Evolutionary conservation across 345 rosid species (phyloP).

Genomic region (Pistacia atlantica): DNA sequence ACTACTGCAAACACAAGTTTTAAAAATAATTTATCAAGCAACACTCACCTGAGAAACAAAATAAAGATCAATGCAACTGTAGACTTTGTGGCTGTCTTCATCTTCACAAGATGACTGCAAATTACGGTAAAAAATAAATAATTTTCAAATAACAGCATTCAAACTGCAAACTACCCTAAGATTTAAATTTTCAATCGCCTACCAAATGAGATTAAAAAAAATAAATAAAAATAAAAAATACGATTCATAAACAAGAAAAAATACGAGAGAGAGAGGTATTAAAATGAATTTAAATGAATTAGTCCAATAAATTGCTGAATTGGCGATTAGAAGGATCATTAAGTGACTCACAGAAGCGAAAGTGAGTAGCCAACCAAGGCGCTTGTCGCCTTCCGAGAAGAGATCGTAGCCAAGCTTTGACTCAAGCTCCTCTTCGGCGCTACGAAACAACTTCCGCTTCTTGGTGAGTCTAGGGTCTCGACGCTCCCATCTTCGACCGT

Average conservation of each 20-base stretch:
- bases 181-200: not conserved
- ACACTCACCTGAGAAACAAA: slow-evolving; percentile 83
- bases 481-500: slow-evolving; percentile 53
- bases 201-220: not conserved
- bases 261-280: too few species aligned
- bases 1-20: not conserved
- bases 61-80: slow-evolving; percentile 84
- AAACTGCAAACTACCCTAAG: not conserved
- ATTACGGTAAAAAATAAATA: slow-evolving; percentile 2
- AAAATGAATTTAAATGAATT: not conserved
- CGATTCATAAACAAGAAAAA: not conserved
- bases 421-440: slow-evolving; percentile 83
- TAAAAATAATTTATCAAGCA: slow-evolving; percentile 1
- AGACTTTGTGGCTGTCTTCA: slow-evolving; percentile 56
- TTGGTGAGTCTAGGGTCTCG: slow-evolving; percentile 53
- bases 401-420: slow-evolving; percentile 85
- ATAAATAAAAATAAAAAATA: not conserved
- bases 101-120: slow-evolving; percentile 89
- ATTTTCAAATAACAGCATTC: not conserved
- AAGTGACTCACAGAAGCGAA: slow-evolving; percentile 64
- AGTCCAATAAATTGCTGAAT: not conserved
- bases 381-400: slow-evolving; percentile 86
- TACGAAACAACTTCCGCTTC: slow-evolving; percentile 67
- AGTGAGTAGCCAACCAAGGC: slow-evolving; percentile 94
- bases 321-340: not conserved